Conservation (phyloP, 257 asterid species). For the Plectranthus barbatus region DNA sequence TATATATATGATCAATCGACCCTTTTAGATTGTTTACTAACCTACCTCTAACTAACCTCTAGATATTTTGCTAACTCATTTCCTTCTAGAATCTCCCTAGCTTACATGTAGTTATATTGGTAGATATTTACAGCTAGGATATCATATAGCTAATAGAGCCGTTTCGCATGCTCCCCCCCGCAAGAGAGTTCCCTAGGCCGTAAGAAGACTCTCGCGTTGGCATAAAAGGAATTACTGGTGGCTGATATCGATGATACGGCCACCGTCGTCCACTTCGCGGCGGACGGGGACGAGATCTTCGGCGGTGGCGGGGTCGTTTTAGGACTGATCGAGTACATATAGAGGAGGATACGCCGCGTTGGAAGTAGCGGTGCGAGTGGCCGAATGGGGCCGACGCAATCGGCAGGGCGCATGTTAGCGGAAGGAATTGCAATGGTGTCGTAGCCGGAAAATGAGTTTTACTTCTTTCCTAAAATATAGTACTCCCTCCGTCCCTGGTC, state of each 20-base stretch:
- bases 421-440: conserved; percentile 13
- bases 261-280: conserved; percentile 75
- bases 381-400: conserved; percentile 10
- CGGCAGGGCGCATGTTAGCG: conserved; percentile 27
- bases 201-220: conserved; percentile 66
- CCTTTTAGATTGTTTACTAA: too few relatives aligned
- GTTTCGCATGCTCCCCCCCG: conserved; percentile 79
- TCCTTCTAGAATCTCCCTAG: too few relatives aligned
- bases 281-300: conserved; percentile 50
- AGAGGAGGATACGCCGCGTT: conserved; percentile 62
- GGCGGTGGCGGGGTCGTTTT: conserved; percentile 2
- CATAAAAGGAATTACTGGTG: conserved; percentile 61
- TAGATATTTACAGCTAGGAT: too few relatives aligned
- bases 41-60: too few relatives aligned
- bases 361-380: conserved; percentile 23
- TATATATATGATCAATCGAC: too few relatives aligned
- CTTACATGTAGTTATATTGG: too few relatives aligned
- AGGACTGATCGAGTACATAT: conserved; percentile 42
- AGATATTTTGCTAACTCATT: too few relatives aligned
- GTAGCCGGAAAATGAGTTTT: neutral
- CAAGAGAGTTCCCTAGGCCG: conserved; percentile 70
- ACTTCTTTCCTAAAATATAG: too few relatives aligned
- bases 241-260: conserved; percentile 76
- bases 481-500: too few relatives aligned
- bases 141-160: too few relatives aligned